A percentile compares a stretch with the other conserved stretches of the same genome.
phyloP scores from a whole-genome alignment of 2,329 filamentous ascomycete genomes.

The Fusarium foetens region DNA sequence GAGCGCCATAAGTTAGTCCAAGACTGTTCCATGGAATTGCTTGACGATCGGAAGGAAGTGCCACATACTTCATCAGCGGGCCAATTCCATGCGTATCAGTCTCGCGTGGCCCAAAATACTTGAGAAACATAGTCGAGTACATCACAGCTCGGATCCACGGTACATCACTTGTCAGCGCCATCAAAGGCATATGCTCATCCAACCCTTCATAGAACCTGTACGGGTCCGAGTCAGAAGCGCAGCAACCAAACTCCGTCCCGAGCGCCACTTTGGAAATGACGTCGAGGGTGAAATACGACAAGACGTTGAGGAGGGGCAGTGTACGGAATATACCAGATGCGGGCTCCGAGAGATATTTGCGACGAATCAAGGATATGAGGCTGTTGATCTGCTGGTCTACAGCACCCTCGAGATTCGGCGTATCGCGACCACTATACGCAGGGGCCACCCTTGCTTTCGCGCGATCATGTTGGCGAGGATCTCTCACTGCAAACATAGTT shows the following conservation, averaged over 20 bases:
- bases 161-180: background rate
- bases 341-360: background rate
- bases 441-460: background rate
- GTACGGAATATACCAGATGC: background rate
- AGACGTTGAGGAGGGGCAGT: background rate
- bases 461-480: background rate
- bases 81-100: background rate
- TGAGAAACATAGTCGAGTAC: background rate
- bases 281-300: background rate
- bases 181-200: background rate
- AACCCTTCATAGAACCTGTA: background rate
- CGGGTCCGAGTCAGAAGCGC: background rate
- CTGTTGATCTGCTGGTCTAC: background rate
- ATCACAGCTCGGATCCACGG: background rate
- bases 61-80: background rate
- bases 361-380: background rate
- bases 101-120: background rate
- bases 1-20: rapidly evolving
- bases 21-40: rapidly evolving
- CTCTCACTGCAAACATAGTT: background rate
- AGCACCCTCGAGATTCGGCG: background rate
- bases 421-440: conserved; percentile 2
- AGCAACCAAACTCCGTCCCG: background rate
- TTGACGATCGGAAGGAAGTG: too few species aligned
- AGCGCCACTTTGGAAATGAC: conserved; percentile 6